Evolutionary conservation across 2,329 filamentous ascomycete genomes (phyloP).

Genomic region (Aspergillus neotritici): DNA sequence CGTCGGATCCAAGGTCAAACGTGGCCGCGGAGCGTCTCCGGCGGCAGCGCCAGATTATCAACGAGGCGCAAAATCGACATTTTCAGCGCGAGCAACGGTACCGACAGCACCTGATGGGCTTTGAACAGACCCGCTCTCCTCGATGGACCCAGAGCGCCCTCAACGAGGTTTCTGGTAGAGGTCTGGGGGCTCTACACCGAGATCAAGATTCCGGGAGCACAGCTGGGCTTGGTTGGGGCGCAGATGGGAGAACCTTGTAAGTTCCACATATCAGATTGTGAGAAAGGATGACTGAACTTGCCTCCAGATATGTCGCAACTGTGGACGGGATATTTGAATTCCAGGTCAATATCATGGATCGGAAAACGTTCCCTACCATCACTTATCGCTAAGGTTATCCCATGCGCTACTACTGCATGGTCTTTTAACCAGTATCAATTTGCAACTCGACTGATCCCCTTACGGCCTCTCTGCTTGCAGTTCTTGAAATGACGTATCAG

Average conservation of each 20-base stretch:
- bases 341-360: slow-evolving; percentile 42
- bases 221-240: slow-evolving; percentile 45
- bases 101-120: slow-evolving; percentile 28
- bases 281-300: slow-evolving; percentile 8
- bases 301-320: slow-evolving; percentile 42
- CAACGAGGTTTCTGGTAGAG: slow-evolving; percentile 32
- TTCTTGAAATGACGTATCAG: background rate
- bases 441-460: background rate
- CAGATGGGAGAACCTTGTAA: slow-evolving; percentile 44
- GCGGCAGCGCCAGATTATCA: slow-evolving; percentile 32
- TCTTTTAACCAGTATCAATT: background rate
- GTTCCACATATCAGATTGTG: slow-evolving; percentile 15
- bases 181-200: slow-evolving; percentile 23
- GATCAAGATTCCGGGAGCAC: slow-evolving; percentile 39
- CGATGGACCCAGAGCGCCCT: slow-evolving; percentile 35
- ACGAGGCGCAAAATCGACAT: slow-evolving; percentile 29
- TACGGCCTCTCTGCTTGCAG: background rate
- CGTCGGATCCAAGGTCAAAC: slow-evolving; percentile 34
- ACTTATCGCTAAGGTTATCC: slow-evolving; percentile 31
- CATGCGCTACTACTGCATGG: background rate
- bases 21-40: slow-evolving; percentile 37
- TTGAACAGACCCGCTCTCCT: slow-evolving; percentile 33
- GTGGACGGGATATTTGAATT: slow-evolving; percentile 46
- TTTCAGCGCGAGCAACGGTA: slow-evolving; percentile 30
- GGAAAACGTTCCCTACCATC: slow-evolving; percentile 44